A percentile compares a stretch with the other conserved stretches of the same genome.
Evolutionary conservation across 805 yeast species (phyloP).

Genomic region (Kuraishia hungarica): DNA sequence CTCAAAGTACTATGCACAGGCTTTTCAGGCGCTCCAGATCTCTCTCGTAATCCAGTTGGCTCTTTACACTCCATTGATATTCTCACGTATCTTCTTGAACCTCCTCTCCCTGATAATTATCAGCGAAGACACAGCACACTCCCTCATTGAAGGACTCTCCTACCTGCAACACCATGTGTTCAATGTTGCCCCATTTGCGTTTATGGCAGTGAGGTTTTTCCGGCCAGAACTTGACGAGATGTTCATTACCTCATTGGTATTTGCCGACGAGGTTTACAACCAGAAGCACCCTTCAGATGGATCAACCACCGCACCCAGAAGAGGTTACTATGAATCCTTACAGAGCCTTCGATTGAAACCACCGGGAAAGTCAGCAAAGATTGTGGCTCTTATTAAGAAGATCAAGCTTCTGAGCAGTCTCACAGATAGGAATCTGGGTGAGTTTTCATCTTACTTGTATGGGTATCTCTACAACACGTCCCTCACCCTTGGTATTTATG

Average conservation of each 20-base stretch:
- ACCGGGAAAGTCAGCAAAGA: background rate
- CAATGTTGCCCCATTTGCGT: slow-evolving; percentile 30
- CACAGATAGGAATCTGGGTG: background rate
- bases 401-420: background rate
- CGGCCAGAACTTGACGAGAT: slow-evolving; percentile 30
- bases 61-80: slow-evolving; percentile 20
- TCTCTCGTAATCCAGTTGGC: slow-evolving; percentile 29
- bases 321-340: slow-evolving; percentile 9
- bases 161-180: slow-evolving; percentile 28
- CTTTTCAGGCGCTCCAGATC: slow-evolving; percentile 23
- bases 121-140: slow-evolving; percentile 7
- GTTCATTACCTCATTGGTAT: slow-evolving; percentile 28
- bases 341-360: background rate
- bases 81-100: slow-evolving; percentile 12
- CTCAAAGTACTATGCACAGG: slow-evolving; percentile 26
- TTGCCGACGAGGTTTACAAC: slow-evolving; percentile 28
- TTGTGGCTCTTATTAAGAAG: background rate
- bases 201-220: slow-evolving; percentile 26
- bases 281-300: slow-evolving; percentile 28
- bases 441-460: slow-evolving; percentile 13
- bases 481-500: slow-evolving; percentile 22
- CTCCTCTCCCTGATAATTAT: slow-evolving; percentile 11
- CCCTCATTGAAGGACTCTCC: slow-evolving; percentile 12
- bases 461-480: slow-evolving; percentile 19
- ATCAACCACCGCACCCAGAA: slow-evolving; percentile 8